Conservation (phyloP, 208 protist genomes). For the Trichomonas tenax region DNA sequence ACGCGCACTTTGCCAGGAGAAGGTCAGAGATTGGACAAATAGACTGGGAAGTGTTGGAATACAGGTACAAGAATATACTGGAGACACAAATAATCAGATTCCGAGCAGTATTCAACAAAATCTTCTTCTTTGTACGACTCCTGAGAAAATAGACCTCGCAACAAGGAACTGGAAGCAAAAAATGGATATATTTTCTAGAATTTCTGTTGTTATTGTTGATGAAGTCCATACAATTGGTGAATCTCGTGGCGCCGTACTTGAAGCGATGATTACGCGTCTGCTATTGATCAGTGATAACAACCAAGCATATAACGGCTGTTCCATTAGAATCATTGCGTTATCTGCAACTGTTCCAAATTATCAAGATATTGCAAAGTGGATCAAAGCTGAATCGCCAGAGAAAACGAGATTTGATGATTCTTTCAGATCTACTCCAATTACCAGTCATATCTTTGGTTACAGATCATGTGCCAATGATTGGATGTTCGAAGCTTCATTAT, state of each 20-base stretch:
- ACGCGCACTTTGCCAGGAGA: conserved; percentile 35
- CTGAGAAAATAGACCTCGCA: conserved; percentile 26
- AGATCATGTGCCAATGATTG: not conserved
- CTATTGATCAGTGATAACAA: conserved; percentile 65
- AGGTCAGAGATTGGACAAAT: not conserved
- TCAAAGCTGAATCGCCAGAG: conserved; percentile 65
- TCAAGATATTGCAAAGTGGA: conserved; percentile 90
- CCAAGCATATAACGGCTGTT: conserved; percentile 30
- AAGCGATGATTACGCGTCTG: conserved; percentile 91
- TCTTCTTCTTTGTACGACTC: not conserved
- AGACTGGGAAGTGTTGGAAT: conserved; percentile 25
- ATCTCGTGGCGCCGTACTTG: conserved; percentile 90
- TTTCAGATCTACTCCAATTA: not conserved
- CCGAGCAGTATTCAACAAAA: not conserved
- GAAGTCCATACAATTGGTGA: conserved; percentile 97
- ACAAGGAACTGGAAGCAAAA: conserved; percentile 36
- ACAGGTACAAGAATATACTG: conserved; percentile 26
- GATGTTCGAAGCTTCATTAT: conserved; percentile 14
- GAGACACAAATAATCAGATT: conserved; percentile 22
- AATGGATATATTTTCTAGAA: conserved; percentile 44
- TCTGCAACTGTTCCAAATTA: conserved; percentile 98
- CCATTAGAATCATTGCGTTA: conserved; percentile 88
- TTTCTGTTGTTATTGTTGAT: conserved; percentile 87
- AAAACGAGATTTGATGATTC: conserved; percentile 23
- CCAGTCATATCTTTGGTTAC: not conserved